Conservation (phyloP, 148 eudicot genomes). For the Cornus suecica region DNA sequence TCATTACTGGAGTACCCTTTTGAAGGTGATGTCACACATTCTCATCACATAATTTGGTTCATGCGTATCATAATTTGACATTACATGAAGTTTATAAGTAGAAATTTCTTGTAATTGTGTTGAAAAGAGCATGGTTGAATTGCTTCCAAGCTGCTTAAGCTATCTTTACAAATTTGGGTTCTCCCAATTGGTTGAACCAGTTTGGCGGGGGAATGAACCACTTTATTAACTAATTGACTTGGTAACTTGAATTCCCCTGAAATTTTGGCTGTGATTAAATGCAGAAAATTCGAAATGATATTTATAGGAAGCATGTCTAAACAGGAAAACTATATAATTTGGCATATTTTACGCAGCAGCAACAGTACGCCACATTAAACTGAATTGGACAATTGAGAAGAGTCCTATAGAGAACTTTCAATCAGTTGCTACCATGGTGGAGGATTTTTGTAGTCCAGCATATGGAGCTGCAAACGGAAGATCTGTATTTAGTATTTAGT, state of each 20-base stretch:
- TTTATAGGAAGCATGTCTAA: background rate
- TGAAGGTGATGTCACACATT: background rate
- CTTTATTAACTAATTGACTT: background rate
- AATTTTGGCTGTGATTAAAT: background rate
- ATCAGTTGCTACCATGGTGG: background rate
- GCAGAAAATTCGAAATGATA: background rate
- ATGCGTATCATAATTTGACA: background rate
- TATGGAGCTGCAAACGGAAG: background rate
- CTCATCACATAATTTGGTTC: background rate
- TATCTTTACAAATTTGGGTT: background rate
- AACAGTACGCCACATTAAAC: background rate
- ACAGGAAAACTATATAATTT: constrained; percentile 3
- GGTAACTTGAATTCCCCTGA: background rate
- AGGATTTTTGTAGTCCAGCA: background rate
- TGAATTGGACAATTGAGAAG: background rate
- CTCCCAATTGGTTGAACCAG: background rate
- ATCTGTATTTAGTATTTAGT: too few species aligned
- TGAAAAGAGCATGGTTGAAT: background rate
- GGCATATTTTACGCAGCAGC: background rate
- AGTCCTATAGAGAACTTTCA: background rate
- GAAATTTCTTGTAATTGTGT: background rate
- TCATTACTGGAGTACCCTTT: background rate
- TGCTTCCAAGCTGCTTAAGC: background rate
- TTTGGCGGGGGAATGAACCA: too few species aligned
- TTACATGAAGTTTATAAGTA: background rate